A percentile compares a stretch with the other conserved stretches of the same genome.
Evolutionary conservation across 345 rosid species (phyloP).

Genomic region (Arabidopsis thaliana): TAIR10.1 NC_003075.7:2574501-2575000

Average conservation of each 20-base stretch:
- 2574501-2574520: slow-evolving; percentile 77
- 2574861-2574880: slow-evolving; percentile 89
- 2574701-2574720: slow-evolving; percentile 79
- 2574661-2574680: slow-evolving; percentile 95
- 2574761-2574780: neutral
- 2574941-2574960: slow-evolving; percentile 94
- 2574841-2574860: slow-evolving; percentile 84
- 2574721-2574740: slow-evolving; percentile 97
- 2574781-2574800: neutral
- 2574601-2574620: neutral
- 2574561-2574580: slow-evolving; percentile 16
- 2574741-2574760: slow-evolving; percentile 98
- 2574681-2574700: slow-evolving; percentile 92
- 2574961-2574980: slow-evolving; percentile 73
- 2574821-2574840: slow-evolving; percentile 34
- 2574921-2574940: slow-evolving; percentile 77
- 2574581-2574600: neutral
- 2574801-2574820: neutral
- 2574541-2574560: slow-evolving; percentile 62
- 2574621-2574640: neutral
- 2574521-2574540: slow-evolving; percentile 94
- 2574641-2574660: slow-evolving; percentile 68
- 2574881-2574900: slow-evolving; percentile 87
- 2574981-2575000: slow-evolving; percentile 67
- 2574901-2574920: slow-evolving; percentile 78